Evolutionary conservation across 345 rosid species (phyloP).

Genomic region (Moricandia moricandioides): DNA sequence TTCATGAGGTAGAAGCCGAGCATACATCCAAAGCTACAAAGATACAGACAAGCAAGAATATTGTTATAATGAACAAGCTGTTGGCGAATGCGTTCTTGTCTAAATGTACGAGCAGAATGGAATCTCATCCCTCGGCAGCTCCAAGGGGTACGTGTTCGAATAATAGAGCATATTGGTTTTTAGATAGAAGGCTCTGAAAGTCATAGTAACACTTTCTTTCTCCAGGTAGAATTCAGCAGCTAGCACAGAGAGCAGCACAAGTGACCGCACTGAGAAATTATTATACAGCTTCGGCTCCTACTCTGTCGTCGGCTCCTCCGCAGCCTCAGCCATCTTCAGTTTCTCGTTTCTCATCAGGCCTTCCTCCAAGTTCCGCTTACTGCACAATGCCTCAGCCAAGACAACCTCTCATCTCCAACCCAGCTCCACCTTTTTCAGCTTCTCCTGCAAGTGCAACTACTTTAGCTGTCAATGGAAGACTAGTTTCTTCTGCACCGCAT

Average conservation of each 20-base stretch:
- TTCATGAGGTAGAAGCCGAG: slow-evolving; percentile 20
- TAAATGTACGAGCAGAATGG: slow-evolving; percentile 20
- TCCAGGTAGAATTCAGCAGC: slow-evolving; percentile 22
- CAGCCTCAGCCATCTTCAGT: slow-evolving; percentile 6
- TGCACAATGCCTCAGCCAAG: slow-evolving; percentile 32
- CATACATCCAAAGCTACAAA: slow-evolving; percentile 4
- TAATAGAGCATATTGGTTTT: slow-evolving; percentile 1
- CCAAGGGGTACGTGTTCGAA: slow-evolving; percentile 25
- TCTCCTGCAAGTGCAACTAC: slow-evolving; percentile 10
- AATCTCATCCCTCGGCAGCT: slow-evolving; percentile 27
- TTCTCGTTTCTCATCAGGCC: slow-evolving; percentile 1
- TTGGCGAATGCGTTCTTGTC: slow-evolving; percentile 30
- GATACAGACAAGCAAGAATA: slow-evolving; percentile 12
- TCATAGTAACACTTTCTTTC: slow-evolving; percentile 5
- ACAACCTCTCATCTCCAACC: slow-evolving; percentile 29
- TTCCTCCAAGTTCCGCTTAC: not conserved
- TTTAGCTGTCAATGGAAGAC: slow-evolving; percentile 2
- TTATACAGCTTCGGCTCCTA: not conserved
- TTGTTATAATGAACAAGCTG: slow-evolving; percentile 29
- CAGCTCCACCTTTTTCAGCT: slow-evolving; percentile 25
- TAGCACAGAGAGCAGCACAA: slow-evolving; percentile 32
- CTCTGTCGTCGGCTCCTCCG: too few relatives aligned
- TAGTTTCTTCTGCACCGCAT: slow-evolving; percentile 6
- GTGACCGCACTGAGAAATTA: slow-evolving; percentile 23
- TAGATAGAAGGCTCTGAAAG: not conserved